Conservation (phyloP, 208 protist genomes). For the Trypanosoma vivax region DNA sequence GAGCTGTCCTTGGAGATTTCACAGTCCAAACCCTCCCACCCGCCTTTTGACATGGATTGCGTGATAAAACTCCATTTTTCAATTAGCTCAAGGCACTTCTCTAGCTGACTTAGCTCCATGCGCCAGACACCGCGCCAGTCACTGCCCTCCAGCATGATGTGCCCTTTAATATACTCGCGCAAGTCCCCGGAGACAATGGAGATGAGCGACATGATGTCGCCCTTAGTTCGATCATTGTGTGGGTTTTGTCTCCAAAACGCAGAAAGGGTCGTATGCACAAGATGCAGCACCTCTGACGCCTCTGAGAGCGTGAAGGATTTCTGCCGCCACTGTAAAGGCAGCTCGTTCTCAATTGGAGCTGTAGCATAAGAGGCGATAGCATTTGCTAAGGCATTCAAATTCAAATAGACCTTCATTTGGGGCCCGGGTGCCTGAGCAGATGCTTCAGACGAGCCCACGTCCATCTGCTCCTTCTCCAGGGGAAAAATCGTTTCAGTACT, state of each 20-base stretch:
- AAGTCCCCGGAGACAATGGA: constrained; percentile 82
- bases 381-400: constrained; percentile 60
- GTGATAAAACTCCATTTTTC: constrained; percentile 60
- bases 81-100: constrained; percentile 47
- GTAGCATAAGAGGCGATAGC: constrained; percentile 57
- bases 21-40: constrained; percentile 75
- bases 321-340: constrained; percentile 74
- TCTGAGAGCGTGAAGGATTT: constrained; percentile 75
- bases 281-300: constrained; percentile 59
- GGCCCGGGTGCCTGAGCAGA: constrained; percentile 34
- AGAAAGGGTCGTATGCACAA: constrained; percentile 47
- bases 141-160: constrained; percentile 56
- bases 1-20: constrained; percentile 66
- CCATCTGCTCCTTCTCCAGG: neutral
- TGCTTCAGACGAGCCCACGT: constrained; percentile 27
- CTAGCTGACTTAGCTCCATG: constrained; percentile 48
- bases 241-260: constrained; percentile 65
- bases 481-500: constrained; percentile 27
- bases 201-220: constrained; percentile 69
- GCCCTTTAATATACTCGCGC: constrained; percentile 71
- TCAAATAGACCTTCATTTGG: constrained; percentile 69
- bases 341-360: constrained; percentile 55
- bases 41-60: constrained; percentile 30
- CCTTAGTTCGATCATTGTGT: constrained; percentile 56
- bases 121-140: constrained; percentile 82